Conservation (phyloP, 257 asterid species). For the Lantana camara region DNA sequence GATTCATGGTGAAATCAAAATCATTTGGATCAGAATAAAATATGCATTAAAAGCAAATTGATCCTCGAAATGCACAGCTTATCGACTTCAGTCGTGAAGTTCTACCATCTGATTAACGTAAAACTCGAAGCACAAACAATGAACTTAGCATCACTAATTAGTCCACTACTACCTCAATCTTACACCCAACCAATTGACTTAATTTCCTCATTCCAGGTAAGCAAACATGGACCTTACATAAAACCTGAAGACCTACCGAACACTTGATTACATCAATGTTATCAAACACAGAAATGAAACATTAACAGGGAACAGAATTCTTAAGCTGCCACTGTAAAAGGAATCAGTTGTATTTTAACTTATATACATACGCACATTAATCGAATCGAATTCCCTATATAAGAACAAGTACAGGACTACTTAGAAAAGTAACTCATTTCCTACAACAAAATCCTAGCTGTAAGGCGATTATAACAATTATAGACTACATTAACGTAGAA, state of each 20-base stretch:
- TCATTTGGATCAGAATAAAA: background rate
- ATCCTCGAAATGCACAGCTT: background rate
- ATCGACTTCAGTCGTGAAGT: background rate
- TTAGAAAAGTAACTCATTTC: background rate
- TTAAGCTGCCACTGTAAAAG: background rate
- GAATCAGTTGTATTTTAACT: background rate
- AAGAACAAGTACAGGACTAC: background rate
- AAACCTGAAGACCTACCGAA: background rate
- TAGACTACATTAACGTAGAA: background rate
- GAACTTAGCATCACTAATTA: too few relatives aligned
- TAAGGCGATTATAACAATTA: background rate
- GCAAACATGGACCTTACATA: background rate
- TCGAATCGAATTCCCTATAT: background rate
- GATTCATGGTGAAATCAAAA: slow-evolving; percentile 9
- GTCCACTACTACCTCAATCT: too few relatives aligned
- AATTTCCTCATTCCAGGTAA: background rate
- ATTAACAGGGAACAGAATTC: background rate
- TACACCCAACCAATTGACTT: background rate
- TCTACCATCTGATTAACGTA: background rate
- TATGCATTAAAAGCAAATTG: background rate
- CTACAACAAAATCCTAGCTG: background rate
- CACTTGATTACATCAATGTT: background rate
- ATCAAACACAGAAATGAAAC: background rate
- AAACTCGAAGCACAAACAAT: too few relatives aligned
- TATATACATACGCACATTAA: background rate